phyloP scores from a whole-genome alignment of 257 asterid species.

The Solanum arcanum region DNA sequence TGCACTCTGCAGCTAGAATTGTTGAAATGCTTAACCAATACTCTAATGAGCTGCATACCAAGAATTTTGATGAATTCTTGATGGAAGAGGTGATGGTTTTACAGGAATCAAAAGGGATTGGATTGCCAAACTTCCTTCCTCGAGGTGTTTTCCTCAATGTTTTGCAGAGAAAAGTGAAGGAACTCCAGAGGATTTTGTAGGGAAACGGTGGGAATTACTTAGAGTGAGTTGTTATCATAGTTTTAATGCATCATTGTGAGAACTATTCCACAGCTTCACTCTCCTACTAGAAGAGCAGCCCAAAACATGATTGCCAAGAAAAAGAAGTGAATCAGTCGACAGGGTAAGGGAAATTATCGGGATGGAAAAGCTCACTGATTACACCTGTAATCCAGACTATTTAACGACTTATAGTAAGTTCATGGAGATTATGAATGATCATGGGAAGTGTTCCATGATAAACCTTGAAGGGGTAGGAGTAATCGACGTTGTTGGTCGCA shows the following conservation, averaged over 20 bases:
- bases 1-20: slow-evolving; percentile 1
- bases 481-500: not conserved
- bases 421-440: not conserved
- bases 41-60: not conserved
- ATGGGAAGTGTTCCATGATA: not conserved
- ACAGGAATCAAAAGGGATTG: not conserved
- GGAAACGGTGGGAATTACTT: not conserved
- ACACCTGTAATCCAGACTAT: slow-evolving; percentile 1
- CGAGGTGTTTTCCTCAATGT: not conserved
- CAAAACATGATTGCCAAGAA: slow-evolving; percentile 3
- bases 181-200: not conserved
- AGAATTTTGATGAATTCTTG: not conserved
- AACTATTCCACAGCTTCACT: not conserved
- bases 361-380: slow-evolving; percentile 7
- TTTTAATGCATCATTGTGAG: not conserved
- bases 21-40: slow-evolving; percentile 6
- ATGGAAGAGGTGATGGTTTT: not conserved
- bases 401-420: not conserved
- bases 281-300: not conserved
- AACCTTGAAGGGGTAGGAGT: slow-evolving; percentile 8
- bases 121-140: not conserved
- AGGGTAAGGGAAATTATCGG: slow-evolving; percentile 9
- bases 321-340: slow-evolving; percentile 2
- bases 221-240: not conserved
- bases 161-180: not conserved